A percentile compares a stretch with the other conserved stretches of the same genome.
These are phyloP conservation scores for Solanum etuberosum DNA, from an alignment of 257 asterid genomes.

Conservation along the genomic window DNA sequence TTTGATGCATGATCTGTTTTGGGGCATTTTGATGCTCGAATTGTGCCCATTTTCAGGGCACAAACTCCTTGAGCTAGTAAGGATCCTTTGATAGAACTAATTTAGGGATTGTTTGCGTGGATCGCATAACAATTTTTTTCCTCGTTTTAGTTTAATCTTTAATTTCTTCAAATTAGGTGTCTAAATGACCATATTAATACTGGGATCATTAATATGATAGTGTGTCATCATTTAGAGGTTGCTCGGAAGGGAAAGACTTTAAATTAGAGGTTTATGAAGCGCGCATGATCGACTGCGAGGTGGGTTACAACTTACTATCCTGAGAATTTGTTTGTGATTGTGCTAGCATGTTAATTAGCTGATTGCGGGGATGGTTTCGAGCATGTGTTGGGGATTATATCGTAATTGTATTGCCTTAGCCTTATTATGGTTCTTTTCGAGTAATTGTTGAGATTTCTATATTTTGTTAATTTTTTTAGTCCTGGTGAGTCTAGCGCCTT, in stretches of 20 bases:
- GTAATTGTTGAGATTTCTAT: neutral
- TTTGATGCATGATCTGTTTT: neutral
- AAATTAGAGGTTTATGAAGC: neutral
- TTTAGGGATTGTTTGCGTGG: neutral
- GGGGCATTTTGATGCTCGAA: neutral
- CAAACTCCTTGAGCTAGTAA: neutral
- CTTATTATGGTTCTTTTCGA: neutral
- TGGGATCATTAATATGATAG: neutral
- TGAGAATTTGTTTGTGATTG: no score
- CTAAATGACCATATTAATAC: neutral
- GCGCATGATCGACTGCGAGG: neutral
- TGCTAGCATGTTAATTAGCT: neutral
- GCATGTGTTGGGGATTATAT: neutral
- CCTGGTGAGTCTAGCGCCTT: neutral
- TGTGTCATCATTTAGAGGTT: neutral
- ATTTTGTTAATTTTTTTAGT: neutral
- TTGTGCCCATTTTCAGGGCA: no score
- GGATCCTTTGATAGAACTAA: neutral
- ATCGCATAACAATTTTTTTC: no score
- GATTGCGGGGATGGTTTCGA: neutral
- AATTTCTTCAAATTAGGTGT: neutral
- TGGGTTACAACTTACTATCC: neutral
- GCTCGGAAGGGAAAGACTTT: neutral
- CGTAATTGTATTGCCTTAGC: neutral
- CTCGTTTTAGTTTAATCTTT: neutral